Percentiles rank a stretch among this genome's conserved stretches.
phyloP scores from a whole-genome alignment of 371 early-diverging fungal species.

The Mucor velutinosus region DNA sequence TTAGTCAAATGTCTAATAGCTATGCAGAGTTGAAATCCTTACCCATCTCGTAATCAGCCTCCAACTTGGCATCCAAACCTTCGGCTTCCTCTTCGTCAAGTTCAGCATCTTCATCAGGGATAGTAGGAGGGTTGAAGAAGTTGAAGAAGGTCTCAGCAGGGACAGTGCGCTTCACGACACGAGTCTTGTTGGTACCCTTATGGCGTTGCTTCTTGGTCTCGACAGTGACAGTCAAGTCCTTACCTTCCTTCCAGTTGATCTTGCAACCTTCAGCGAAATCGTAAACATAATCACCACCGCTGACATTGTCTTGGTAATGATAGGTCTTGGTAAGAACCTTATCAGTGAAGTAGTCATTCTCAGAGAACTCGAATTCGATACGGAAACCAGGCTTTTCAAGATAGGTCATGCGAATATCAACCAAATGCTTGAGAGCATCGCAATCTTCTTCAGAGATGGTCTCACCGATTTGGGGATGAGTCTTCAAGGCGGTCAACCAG shows the following conservation, averaged over 20 bases:
- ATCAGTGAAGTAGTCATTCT: slow-evolving; percentile 91
- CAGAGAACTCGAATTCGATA: slow-evolving; percentile 90
- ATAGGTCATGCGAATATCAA: slow-evolving; percentile 84
- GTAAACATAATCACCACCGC: slow-evolving; percentile 82
- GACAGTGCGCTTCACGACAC: slow-evolving; percentile 94
- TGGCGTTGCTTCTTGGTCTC: slow-evolving; percentile 98
- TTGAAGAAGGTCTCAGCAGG: slow-evolving; percentile 95
- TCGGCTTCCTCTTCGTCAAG: slow-evolving; percentile 79
- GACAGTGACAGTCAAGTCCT: slow-evolving; percentile 88
- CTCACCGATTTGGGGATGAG: slow-evolving; percentile 77
- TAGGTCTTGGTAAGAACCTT: slow-evolving; percentile 87
- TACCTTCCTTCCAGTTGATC: slow-evolving; percentile 96
- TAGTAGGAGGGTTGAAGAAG: slow-evolving; percentile 86
- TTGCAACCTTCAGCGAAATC: slow-evolving; percentile 88
- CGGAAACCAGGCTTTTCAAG: slow-evolving; percentile 88
- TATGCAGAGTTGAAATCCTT: slow-evolving; percentile 28
- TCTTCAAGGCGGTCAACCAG: slow-evolving; percentile 93
- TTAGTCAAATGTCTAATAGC: neutral
- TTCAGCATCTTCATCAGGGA: slow-evolving; percentile 75
- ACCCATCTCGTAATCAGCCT: slow-evolving; percentile 93
- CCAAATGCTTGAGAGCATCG: slow-evolving; percentile 79
- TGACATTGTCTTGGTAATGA: slow-evolving; percentile 73
- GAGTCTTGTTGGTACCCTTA: slow-evolving; percentile 97
- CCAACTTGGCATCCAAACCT: slow-evolving; percentile 78
- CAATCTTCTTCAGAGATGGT: slow-evolving; percentile 90